Percentiles rank a stretch among this genome's conserved stretches.
Evolutionary conservation across 768 basidiomycete species (phyloP).

Genomic region (Hypholoma fasciculare): DNA sequence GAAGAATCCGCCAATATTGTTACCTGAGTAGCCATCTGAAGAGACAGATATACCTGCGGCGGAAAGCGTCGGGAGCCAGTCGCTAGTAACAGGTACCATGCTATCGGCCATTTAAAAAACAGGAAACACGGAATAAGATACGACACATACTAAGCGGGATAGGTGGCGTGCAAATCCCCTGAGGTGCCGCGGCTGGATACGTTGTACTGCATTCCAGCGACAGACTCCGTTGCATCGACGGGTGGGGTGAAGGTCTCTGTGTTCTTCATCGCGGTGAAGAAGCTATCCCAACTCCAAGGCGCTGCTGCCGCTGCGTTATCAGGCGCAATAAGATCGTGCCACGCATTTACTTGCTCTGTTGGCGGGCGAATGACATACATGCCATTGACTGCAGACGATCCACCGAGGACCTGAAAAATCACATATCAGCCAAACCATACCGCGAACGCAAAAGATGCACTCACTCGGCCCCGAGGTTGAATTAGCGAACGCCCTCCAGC

Average conservation of each 20-base stretch:
- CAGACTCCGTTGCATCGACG: slow-evolving; percentile 30
- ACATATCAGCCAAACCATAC: too few relatives aligned
- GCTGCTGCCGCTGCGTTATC: slow-evolving; percentile 34
- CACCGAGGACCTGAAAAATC: slow-evolving; percentile 53
- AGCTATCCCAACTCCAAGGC: slow-evolving; percentile 47
- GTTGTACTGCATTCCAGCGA: slow-evolving; percentile 46
- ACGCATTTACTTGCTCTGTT: slow-evolving; percentile 48
- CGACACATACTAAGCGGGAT: slow-evolving; percentile 56
- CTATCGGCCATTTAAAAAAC: slow-evolving; percentile 24
- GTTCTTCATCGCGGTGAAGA: slow-evolving; percentile 47
- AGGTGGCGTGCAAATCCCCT: slow-evolving; percentile 44
- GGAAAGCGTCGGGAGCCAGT: slow-evolving; percentile 57
- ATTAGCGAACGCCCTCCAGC: slow-evolving; percentile 40
- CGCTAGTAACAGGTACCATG: slow-evolving; percentile 52
- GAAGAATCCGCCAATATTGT: slow-evolving; percentile 53
- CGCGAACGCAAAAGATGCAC: not conserved
- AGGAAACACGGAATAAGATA: slow-evolving; percentile 10
- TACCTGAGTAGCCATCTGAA: slow-evolving; percentile 50
- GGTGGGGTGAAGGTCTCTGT: slow-evolving; percentile 62
- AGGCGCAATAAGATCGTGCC: slow-evolving; percentile 41
- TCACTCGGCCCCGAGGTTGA: slow-evolving; percentile 66
- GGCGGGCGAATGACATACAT: slow-evolving; percentile 64
- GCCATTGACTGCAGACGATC: slow-evolving; percentile 69
- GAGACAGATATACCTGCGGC: slow-evolving; percentile 44
- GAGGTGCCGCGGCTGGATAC: slow-evolving; percentile 46